Conservation (phyloP, 148 eudicot species). For the Spergularia marina region DNA sequence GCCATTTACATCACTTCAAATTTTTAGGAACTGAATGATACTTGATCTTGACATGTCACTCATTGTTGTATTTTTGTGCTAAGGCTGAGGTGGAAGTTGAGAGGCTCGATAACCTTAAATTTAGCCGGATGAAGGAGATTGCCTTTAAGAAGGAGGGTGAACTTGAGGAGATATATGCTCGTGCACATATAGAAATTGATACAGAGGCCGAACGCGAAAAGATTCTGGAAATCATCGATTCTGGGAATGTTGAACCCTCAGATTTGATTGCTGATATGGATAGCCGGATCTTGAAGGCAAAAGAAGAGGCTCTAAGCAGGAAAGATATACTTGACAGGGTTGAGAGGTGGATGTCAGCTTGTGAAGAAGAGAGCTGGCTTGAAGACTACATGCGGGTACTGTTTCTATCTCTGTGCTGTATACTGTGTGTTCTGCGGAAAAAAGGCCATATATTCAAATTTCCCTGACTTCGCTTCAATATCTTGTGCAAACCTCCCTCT, state of each 20-base stretch:
- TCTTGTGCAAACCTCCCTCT: no score
- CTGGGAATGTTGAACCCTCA: constrained; percentile 88
- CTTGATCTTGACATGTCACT: constrained; percentile 8
- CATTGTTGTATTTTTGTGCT: constrained; percentile 4
- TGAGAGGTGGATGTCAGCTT: constrained; percentile 99
- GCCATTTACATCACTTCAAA: background rate
- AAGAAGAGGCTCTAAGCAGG: constrained; percentile 91
- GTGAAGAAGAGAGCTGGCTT: constrained; percentile 99
- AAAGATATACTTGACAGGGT: constrained; percentile 97
- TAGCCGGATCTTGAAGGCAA: constrained; percentile 79
- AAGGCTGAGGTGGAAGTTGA: constrained; percentile 98
- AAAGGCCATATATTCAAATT: no score
- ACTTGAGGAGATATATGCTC: constrained; percentile 88
- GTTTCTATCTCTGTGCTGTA: background rate
- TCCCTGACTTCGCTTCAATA: no score
- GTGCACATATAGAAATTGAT: constrained; percentile 92
- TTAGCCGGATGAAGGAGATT: constrained; percentile 97
- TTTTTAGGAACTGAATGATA: background rate
- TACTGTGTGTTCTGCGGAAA: background rate
- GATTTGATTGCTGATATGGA: constrained; percentile 97
- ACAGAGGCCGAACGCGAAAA: constrained; percentile 79
- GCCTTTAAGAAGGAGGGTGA: constrained; percentile 92
- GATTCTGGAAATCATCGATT: constrained; percentile 77
- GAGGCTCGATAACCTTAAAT: constrained; percentile 90
- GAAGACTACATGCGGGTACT: constrained; percentile 94